These are phyloP conservation scores for Aspergillus phoenicis DNA, from an alignment of 2,329 filamentous ascomycete species.

Conservation along the genomic window DNA sequence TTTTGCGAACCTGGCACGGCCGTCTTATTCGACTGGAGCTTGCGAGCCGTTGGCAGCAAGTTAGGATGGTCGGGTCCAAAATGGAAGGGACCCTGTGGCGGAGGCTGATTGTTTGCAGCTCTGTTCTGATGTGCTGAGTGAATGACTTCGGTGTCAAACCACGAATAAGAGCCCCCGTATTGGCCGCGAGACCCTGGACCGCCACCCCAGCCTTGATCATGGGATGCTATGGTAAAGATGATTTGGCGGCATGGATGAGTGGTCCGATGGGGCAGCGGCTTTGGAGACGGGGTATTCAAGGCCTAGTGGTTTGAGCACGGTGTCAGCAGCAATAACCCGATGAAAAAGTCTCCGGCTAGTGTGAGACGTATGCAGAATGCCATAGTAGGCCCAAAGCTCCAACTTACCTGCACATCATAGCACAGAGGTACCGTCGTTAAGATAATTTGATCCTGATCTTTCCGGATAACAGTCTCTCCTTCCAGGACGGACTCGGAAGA, in stretches of 20 bases:
- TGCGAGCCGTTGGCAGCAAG: constrained; percentile 32
- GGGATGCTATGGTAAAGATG: constrained; percentile 37
- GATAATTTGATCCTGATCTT: constrained; percentile 39
- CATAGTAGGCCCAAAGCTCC: not conserved
- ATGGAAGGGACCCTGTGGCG: constrained; percentile 19
- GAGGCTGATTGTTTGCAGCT: constrained; percentile 20
- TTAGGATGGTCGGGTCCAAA: constrained; percentile 29
- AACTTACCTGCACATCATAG: constrained; percentile 31
- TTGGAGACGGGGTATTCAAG: constrained; percentile 19
- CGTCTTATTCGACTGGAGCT: constrained; percentile 36
- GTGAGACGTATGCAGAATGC: not conserved
- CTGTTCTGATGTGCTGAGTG: constrained; percentile 25
- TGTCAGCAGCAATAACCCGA: not conserved
- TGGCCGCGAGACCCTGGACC: constrained; percentile 20
- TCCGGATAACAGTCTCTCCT: constrained; percentile 24
- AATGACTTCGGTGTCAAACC: constrained; percentile 43
- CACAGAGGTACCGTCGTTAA: constrained; percentile 42
- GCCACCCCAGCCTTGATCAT: constrained; percentile 41
- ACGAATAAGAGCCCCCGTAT: constrained; percentile 39
- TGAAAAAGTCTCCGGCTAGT: not conserved
- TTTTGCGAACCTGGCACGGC: constrained; percentile 24
- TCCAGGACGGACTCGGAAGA: constrained; percentile 27
- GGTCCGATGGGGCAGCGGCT: constrained; percentile 37
- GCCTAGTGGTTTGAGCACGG: constrained; percentile 14
- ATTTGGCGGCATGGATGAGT: constrained; percentile 44